Conservation (phyloP, 1,139 yeast species). For the Suhomyces bolitotheri region DNA sequence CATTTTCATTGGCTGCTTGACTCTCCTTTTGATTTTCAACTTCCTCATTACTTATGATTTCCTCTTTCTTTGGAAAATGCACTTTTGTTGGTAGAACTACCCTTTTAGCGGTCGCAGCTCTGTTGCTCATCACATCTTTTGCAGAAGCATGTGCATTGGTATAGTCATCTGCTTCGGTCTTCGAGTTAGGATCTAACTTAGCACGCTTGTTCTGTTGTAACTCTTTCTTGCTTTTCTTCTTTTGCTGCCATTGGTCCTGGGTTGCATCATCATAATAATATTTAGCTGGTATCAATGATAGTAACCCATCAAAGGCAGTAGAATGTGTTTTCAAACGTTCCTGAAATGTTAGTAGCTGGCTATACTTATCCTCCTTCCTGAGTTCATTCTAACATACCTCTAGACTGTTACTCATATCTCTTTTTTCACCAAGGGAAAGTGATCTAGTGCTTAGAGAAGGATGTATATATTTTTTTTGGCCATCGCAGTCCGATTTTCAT, state of each 20-base stretch:
- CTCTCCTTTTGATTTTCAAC: constrained; percentile 21
- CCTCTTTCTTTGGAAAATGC: constrained; percentile 11
- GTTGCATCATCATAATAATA: constrained; percentile 80
- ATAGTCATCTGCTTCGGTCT: constrained; percentile 46
- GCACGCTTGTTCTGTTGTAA: constrained; percentile 59
- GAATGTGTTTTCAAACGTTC: constrained; percentile 85
- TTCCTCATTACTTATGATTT: constrained; percentile 16
- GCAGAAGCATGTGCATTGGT: constrained; percentile 54
- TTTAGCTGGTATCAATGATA: constrained; percentile 91
- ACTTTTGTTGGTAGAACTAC: constrained; percentile 50
- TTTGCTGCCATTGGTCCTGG: constrained; percentile 87
- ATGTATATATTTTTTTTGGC: constrained; percentile 11
- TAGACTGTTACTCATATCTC: constrained; percentile 45
- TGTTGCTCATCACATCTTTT: constrained; percentile 60
- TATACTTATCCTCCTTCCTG: too few relatives aligned
- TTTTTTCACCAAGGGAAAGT: too few relatives aligned
- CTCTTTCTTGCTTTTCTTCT: constrained; percentile 72
- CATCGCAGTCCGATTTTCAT: constrained; percentile 11
- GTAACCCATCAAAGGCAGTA: constrained; percentile 83
- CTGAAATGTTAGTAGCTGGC: constrained; percentile 38
- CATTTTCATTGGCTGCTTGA: constrained; percentile 8
- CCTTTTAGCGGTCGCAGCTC: constrained; percentile 57
- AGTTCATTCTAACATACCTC: constrained; percentile 48
- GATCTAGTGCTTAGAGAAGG: too few relatives aligned
- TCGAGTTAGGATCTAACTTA: constrained; percentile 72